Base-by-base conservation (phyloP, 768 basidiomycete species). In the Megacollybia marginata region DNA sequence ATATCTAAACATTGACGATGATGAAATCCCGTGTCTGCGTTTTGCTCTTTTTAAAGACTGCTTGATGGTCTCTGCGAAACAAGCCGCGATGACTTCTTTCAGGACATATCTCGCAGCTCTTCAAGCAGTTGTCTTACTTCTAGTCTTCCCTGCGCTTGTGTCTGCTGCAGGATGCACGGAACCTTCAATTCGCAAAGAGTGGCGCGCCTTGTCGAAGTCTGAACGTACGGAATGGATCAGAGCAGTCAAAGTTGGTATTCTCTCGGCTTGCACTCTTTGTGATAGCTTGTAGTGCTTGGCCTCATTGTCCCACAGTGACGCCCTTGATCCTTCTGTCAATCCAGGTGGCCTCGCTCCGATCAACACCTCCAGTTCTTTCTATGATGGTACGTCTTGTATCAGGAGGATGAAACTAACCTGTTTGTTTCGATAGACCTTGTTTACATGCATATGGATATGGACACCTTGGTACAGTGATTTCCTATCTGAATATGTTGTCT, bases 401-500 rank as follows among this genome's bases (percentile, higher is more conserved):
- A 28, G 23, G 23, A 2, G 23, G 23, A 28, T 28, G 23, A 28
- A 28, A 28, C 6, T 28, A 6, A 28, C 23, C 23, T 3, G 23
- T 2, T 28, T 28, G 23, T 28, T 28, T 6, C 23, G 23, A 28
- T 28, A 28, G 23, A 57, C 47, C 28, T 57, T 32, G 54, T 55
- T 19, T 57, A 59, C 28, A 49, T 57, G 7, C 59, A 60, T 46
- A 57, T 59, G 51, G 53, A 55, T 48, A 34, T 55, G 38, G 51
- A 46, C 19, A 35, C 18, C 43, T 42, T 44, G 9, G 52, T 49
- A 33, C 38, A 18, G 18, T 18, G 36, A 11, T 13, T 43, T 33
- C 32, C 34, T 31, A 40, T 28, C 4, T n/a, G 23, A 45, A 28
- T 11, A 2, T 16, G 23, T 15, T 35, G 31, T 44, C 16, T 31